Conservation (phyloP, 345 rosid genomes). For the Nasturtium officinale region DNA sequence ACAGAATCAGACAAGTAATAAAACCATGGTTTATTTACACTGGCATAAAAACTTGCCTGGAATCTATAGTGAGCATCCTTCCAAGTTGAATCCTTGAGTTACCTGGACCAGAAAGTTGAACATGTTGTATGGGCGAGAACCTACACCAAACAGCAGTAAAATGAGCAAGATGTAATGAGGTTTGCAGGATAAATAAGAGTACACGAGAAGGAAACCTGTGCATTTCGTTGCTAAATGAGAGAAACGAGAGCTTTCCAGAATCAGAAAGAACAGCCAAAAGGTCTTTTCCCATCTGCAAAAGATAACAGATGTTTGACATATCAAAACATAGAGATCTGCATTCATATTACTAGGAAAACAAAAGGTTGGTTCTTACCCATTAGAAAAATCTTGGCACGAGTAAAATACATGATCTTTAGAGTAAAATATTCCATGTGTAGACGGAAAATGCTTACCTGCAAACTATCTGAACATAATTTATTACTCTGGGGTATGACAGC, state of each 20-base stretch:
- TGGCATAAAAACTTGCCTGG: slow-evolving; percentile 57
- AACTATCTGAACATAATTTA: slow-evolving; percentile 46
- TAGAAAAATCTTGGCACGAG: slow-evolving; percentile 5
- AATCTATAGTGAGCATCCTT: slow-evolving; percentile 80
- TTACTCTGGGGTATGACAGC: slow-evolving; percentile 72
- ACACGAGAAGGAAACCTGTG: slow-evolving; percentile 64
- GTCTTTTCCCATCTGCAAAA: slow-evolving; percentile 75
- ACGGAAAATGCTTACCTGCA: slow-evolving; percentile 52
- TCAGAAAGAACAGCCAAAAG: slow-evolving; percentile 86
- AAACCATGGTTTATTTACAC: background rate
- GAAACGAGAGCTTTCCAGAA: slow-evolving; percentile 98
- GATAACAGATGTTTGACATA: slow-evolving; percentile 32
- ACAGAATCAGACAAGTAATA: slow-evolving; percentile 11
- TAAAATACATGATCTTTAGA: background rate
- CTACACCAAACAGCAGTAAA: slow-evolving; percentile 51
- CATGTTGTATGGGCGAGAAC: slow-evolving; percentile 82
- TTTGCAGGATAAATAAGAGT: slow-evolving; percentile 27
- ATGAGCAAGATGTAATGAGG: slow-evolving; percentile 24
- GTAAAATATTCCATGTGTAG: background rate
- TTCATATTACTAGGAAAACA: slow-evolving; percentile 23
- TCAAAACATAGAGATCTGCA: slow-evolving; percentile 16
- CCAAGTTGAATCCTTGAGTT: slow-evolving; percentile 82
- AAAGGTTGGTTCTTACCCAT: slow-evolving; percentile 18
- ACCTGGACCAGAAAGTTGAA: slow-evolving; percentile 84
- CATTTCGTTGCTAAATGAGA: slow-evolving; percentile 92